phyloP scores from a whole-genome alignment of 1,284 basidiomycete species.

The Fomitiporia mediterranea region DNA sequence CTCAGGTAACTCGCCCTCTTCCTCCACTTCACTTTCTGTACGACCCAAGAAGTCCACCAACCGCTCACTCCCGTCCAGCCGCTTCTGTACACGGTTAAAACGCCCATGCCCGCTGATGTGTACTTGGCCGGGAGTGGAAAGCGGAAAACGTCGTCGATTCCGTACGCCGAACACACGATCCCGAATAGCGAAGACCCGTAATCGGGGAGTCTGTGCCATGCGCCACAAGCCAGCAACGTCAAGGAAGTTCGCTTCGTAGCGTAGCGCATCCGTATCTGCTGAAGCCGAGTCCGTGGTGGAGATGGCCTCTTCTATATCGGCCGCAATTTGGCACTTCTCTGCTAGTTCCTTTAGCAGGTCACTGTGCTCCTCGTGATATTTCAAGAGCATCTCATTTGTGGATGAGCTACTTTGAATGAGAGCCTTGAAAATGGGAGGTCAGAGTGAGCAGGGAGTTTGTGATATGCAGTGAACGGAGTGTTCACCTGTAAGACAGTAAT shows the following conservation, averaged over 20 bases:
- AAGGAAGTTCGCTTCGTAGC: slow-evolving; percentile 69
- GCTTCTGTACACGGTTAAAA: slow-evolving; percentile 65
- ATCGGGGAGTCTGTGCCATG: slow-evolving; percentile 53
- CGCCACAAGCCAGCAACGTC: slow-evolving; percentile 60
- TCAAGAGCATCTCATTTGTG: slow-evolving; percentile 50
- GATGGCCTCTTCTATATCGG: slow-evolving; percentile 46
- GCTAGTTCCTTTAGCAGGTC: slow-evolving; percentile 13
- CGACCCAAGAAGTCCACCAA: slow-evolving; percentile 62
- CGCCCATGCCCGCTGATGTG: slow-evolving; percentile 39
- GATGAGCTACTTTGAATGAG: slow-evolving; percentile 48
- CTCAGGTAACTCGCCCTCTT: slow-evolving; percentile 48
- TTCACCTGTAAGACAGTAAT: slow-evolving; percentile 35
- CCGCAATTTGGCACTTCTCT: slow-evolving; percentile 36
- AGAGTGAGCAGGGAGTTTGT: too few relatives aligned
- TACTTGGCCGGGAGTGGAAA: neutral
- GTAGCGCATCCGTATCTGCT: slow-evolving; percentile 61
- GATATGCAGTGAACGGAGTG: too few relatives aligned
- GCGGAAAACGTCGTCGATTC: slow-evolving; percentile 36
- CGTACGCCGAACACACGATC: slow-evolving; percentile 35
- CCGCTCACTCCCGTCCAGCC: slow-evolving; percentile 53
- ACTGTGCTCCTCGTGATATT: slow-evolving; percentile 37
- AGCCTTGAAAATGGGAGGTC: slow-evolving; percentile 32
- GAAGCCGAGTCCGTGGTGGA: slow-evolving; percentile 46
- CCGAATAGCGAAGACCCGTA: slow-evolving; percentile 57
- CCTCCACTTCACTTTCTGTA: slow-evolving; percentile 71